Conservation (phyloP, 1,284 basidiomycete species). For the Ganoderma boninense region DNA sequence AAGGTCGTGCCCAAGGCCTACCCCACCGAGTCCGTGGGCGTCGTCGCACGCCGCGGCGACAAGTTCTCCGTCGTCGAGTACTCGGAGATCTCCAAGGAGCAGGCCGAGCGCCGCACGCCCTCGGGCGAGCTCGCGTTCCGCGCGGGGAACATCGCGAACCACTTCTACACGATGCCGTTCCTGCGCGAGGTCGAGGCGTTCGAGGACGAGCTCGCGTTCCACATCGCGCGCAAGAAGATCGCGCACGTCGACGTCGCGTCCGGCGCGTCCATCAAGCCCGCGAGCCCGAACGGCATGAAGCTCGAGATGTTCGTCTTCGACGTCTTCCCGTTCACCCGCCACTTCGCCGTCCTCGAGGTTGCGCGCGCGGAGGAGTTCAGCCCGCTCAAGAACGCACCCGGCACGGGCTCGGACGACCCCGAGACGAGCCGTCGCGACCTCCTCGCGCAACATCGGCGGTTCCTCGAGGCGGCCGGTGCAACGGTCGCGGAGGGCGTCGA, state of each 20-base stretch:
- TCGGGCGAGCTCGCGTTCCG: slow-evolving; percentile 87
- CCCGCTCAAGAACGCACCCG: slow-evolving; percentile 97
- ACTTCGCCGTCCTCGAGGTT: slow-evolving; percentile 91
- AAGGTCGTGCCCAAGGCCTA: slow-evolving; percentile 95
- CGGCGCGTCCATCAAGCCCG: slow-evolving; percentile 79
- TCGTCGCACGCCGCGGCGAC: slow-evolving; percentile 85
- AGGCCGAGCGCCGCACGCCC: slow-evolving; percentile 81
- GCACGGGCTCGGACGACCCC: slow-evolving; percentile 93
- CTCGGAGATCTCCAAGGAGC: slow-evolving; percentile 91
- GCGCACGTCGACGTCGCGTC: slow-evolving; percentile 78
- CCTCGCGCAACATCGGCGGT: slow-evolving; percentile 89
- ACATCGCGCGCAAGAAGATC: slow-evolving; percentile 99
- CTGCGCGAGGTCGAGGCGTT: slow-evolving; percentile 84
- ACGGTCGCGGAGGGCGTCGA: slow-evolving; percentile 74
- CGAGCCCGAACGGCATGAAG: slow-evolving; percentile 98
- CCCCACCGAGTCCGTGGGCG: slow-evolving; percentile 94
- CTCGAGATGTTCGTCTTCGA: slow-evolving; percentile 99
- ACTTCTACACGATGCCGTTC: slow-evolving; percentile 95
- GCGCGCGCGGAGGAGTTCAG: slow-evolving; percentile 92
- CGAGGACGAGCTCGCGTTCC: slow-evolving; percentile 92
- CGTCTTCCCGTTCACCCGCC: slow-evolving; percentile 93
- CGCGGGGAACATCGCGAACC: slow-evolving; percentile 98
- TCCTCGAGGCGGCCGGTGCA: slow-evolving; percentile 86
- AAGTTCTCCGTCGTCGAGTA: slow-evolving; percentile 97
- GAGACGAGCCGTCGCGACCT: slow-evolving; percentile 92